Base-by-base conservation (phyloP, 352 stramenopile genomes). In the Peronospora farinosa region DNA sequence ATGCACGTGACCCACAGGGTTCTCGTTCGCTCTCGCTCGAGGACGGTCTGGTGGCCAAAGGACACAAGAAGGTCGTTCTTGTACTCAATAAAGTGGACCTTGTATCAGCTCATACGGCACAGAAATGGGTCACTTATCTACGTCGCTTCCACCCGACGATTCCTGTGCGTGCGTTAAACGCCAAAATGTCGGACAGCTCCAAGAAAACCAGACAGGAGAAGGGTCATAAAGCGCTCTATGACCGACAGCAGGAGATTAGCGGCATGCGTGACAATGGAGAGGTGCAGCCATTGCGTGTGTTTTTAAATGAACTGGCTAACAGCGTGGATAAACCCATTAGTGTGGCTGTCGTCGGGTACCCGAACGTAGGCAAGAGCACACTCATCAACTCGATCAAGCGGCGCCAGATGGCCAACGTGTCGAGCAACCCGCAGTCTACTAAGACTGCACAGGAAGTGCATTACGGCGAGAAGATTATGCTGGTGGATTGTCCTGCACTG, bases 31-130 rank as follows among this genome's bases (percentile, higher is more conserved):
- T 93, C 5, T 90, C 85, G 35, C 79, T 99, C 21, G 96, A 99
- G 69, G 79, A 97, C 50, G 84, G 89, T 37, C 86, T 99, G 27
- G 78, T 98, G 47, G 85, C 75, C 39, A 95, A 97, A 56, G 79
- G 75, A 39, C 80, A 92, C 59, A 99, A 99, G 76, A 86, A 95
- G 36, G 81, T 99, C 54, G 83, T 98, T 45, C 78, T 99, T 4
- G 95, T 99, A 36, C 66, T 99, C 50, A 99, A 99, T 81, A 99
- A 99, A 75, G 90, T 98, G 57, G 97, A 99, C 69, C 78, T 99
- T n/a, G 82, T 99, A 36, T 55, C 78, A 8, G 46, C 62, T 25
- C 76, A 92, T 36, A 77, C 65, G 23, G 96, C 96, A 0, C 95
- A 97, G 58, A 95, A 97, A 63, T 99, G 95, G 95, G 71, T 97